A percentile compares a stretch with the other conserved stretches of the same genome.
Conservation (phyloP, 208 protist genomes). For the Borovskyia barvae region DNA sequence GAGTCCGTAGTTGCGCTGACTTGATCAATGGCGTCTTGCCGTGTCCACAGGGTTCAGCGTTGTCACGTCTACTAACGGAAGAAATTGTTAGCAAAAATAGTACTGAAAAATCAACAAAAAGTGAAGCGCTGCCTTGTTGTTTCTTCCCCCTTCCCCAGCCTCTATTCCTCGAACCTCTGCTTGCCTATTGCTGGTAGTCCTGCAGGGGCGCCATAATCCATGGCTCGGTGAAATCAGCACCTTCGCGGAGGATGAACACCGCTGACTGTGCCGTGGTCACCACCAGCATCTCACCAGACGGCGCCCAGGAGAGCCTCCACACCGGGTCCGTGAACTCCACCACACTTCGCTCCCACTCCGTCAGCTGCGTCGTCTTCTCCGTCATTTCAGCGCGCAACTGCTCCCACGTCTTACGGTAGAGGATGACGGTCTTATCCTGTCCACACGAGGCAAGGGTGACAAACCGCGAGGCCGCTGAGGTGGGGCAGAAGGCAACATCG, state of each 20-base stretch:
- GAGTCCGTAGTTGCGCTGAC: not conserved
- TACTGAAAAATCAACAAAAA: not conserved
- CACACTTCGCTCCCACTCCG: slow-evolving; percentile 66
- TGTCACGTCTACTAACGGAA: not conserved
- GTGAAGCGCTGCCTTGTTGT: no score
- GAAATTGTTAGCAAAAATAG: not conserved
- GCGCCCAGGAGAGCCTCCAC: slow-evolving; percentile 81
- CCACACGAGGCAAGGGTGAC: slow-evolving; percentile 65
- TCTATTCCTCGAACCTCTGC: no score
- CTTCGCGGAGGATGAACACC: slow-evolving; percentile 70
- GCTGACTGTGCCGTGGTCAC: slow-evolving; percentile 69
- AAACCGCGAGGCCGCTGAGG: slow-evolving; percentile 48
- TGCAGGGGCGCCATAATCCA: slow-evolving; percentile 72
- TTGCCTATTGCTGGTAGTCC: slow-evolving; percentile 49
- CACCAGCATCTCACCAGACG: slow-evolving; percentile 66
- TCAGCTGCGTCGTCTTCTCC: slow-evolving; percentile 16
- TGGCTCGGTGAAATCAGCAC: slow-evolving; percentile 68
- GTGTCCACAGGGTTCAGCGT: not conserved
- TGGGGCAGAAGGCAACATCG: slow-evolving; percentile 78
- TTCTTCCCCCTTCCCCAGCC: no score
- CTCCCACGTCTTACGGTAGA: slow-evolving; percentile 80
- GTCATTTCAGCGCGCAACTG: slow-evolving; percentile 31
- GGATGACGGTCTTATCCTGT: slow-evolving; percentile 70
- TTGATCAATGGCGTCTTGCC: not conserved
- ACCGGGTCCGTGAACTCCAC: slow-evolving; percentile 65